Conservation (phyloP, 2,329 filamentous ascomycete genomes). For the Tolypocladium ovalisporum region DNA sequence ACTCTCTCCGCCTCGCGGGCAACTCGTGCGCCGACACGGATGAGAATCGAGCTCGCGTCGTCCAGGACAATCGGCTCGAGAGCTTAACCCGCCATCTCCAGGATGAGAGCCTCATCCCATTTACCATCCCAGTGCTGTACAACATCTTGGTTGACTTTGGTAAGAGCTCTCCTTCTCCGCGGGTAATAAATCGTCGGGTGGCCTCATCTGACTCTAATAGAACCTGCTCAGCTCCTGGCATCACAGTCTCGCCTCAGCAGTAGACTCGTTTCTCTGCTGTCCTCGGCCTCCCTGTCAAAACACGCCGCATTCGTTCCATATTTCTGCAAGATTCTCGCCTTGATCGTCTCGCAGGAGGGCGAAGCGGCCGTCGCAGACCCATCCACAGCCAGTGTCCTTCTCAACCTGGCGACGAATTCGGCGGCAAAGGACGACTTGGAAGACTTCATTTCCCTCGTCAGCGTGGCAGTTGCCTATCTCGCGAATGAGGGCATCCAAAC, state of each 20-base stretch:
- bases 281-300: slow-evolving; percentile 29
- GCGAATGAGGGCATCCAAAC: slow-evolving; percentile 40
- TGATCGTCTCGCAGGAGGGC: slow-evolving; percentile 42
- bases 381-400: slow-evolving; percentile 35
- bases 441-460: slow-evolving; percentile 40
- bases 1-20: slow-evolving; percentile 46
- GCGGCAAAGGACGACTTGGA: slow-evolving; percentile 35
- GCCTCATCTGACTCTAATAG: slow-evolving; percentile 20
- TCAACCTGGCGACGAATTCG: slow-evolving; percentile 34
- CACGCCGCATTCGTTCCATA: slow-evolving; percentile 35
- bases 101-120: slow-evolving; percentile 35
- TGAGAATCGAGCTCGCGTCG: slow-evolving; percentile 45
- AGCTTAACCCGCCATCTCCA: slow-evolving; percentile 36
- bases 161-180: slow-evolving; percentile 18
- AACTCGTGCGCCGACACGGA: slow-evolving; percentile 56
- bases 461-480: slow-evolving; percentile 45
- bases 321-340: slow-evolving; percentile 44
- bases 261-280: slow-evolving; percentile 37
- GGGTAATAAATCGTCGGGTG: too few relatives aligned
- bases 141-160: slow-evolving; percentile 55
- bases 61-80: slow-evolving; percentile 35
- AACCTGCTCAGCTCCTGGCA: slow-evolving; percentile 45
- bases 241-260: slow-evolving; percentile 39
- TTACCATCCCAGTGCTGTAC: slow-evolving; percentile 48
- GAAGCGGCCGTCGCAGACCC: slow-evolving; percentile 33